These are phyloP conservation scores for Lobulomyces angularis DNA, from an alignment of 192 early-diverging fungal species.

Conservation along the genomic window DNA sequence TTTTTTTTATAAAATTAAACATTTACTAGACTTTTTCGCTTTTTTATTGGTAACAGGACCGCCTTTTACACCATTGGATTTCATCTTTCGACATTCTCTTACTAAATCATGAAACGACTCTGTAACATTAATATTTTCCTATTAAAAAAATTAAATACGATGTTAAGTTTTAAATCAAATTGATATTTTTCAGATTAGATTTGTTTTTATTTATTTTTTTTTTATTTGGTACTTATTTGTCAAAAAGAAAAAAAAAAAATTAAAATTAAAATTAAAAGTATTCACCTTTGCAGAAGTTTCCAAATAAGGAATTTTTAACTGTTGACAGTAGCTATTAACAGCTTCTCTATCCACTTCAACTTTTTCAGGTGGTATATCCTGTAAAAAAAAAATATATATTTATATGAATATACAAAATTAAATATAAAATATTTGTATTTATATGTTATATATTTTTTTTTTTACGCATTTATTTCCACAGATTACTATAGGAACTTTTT, in stretches of 20 bases:
- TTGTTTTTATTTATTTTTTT: not conserved
- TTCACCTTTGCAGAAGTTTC: conserved; percentile 45
- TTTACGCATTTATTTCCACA: conserved; percentile 49
- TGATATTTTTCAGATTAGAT: too few species aligned
- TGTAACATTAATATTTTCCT: conserved; percentile 42
- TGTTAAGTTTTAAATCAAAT: too few species aligned
- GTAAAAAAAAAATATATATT: not conserved
- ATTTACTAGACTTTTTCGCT: conserved; percentile 6
- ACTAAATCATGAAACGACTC: conserved; percentile 42
- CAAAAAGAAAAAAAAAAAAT: not conserved
- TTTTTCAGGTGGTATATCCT: conserved; percentile 39
- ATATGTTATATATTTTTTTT: not conserved
- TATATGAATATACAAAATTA: not conserved
- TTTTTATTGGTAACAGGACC: not conserved
- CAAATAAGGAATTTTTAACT: conserved; percentile 34
- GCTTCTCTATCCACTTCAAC: conserved; percentile 25
- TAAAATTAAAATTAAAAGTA: not conserved
- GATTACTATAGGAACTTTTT: conserved; percentile 38
- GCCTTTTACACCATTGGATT: conserved; percentile 7
- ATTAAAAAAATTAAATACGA: conserved; percentile 3
- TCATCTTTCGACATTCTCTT: conserved; percentile 30
- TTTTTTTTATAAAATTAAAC: too few species aligned
- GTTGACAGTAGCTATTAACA: conserved; percentile 19
- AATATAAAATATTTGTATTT: not conserved
- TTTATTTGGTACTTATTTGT: not conserved